Percentiles rank a stretch among this genome's conserved stretches.
These are phyloP conservation scores for Annulohypoxylon maeteangense DNA, from an alignment of 495 filamentous ascomycete genomes.

Conservation along the genomic window DNA sequence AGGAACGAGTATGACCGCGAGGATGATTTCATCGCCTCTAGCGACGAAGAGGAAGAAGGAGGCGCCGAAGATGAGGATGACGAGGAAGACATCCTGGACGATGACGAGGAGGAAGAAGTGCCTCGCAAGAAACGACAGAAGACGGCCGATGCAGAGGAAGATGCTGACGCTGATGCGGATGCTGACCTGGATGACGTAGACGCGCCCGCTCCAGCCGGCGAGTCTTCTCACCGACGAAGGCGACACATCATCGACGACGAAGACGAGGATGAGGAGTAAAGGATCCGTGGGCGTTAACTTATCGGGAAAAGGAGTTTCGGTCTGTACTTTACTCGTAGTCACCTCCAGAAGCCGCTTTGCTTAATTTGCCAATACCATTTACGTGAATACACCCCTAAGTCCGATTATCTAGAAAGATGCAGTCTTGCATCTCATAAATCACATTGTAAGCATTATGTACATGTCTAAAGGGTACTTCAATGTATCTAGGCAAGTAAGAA, in stretches of 20 bases:
- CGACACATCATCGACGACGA: slow-evolving; percentile 59
- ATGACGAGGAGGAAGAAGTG: slow-evolving; percentile 60
- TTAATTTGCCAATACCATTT: slow-evolving; percentile 10
- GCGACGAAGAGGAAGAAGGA: slow-evolving; percentile 75
- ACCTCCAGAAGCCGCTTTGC: background rate
- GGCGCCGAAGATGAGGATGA: slow-evolving; percentile 69
- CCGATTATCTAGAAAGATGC: background rate
- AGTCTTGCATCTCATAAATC: background rate
- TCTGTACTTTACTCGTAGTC: slow-evolving; percentile 18
- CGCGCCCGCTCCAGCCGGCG: slow-evolving; percentile 46
- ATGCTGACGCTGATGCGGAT: slow-evolving; percentile 55
- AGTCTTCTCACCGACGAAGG: slow-evolving; percentile 49
- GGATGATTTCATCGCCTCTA: slow-evolving; percentile 80
- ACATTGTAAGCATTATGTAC: too few relatives aligned
- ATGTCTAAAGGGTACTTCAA: too few relatives aligned
- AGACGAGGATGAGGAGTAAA: slow-evolving; percentile 57
- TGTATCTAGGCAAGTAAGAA: background rate
- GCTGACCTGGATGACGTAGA: slow-evolving; percentile 59
- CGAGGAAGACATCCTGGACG: slow-evolving; percentile 59
- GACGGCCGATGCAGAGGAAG: slow-evolving; percentile 58
- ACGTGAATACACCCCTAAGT: background rate
- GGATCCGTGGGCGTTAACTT: background rate
- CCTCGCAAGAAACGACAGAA: slow-evolving; percentile 62
- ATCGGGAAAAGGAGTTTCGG: background rate
- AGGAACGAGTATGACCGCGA: slow-evolving; percentile 88